A percentile compares a stretch with the other conserved stretches of the same genome.
Evolutionary conservation across 495 filamentous ascomycete genomes (phyloP).

Genomic region (Pyronema domesticum): DNA sequence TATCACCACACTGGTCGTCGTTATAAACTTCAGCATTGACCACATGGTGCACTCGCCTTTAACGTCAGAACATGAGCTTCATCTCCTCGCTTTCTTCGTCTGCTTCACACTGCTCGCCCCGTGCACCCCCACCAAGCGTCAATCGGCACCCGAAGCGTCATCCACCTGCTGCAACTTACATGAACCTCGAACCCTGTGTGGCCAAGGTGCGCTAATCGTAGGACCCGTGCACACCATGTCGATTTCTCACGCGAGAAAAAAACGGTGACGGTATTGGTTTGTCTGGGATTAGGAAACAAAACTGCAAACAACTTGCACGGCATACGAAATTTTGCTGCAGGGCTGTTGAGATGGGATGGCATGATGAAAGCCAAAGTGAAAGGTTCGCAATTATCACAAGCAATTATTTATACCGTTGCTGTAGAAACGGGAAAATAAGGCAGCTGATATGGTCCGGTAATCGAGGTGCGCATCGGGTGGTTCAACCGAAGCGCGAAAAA

Average conservation of each 20-base stretch:
- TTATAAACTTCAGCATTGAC: not conserved
- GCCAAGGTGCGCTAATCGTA: not conserved
- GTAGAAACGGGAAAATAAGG: not conserved
- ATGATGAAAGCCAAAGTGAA: too few relatives aligned
- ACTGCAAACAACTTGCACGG: not conserved
- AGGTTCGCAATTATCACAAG: not conserved
- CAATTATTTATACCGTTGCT: not conserved
- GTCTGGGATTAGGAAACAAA: not conserved
- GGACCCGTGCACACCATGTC: not conserved
- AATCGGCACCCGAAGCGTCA: not conserved
- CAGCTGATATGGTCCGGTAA: not conserved
- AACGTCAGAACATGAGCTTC: not conserved
- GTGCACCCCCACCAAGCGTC: too few relatives aligned
- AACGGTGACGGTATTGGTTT: not conserved
- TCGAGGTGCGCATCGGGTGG: not conserved
- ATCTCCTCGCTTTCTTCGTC: too few relatives aligned
- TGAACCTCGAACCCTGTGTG: not conserved
- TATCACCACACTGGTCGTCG: not conserved
- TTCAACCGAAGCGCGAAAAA: too few relatives aligned
- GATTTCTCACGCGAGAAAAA: not conserved
- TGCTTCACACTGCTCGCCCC: too few relatives aligned
- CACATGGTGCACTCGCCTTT: not conserved
- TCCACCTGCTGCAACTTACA: not conserved
- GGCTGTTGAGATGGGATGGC: too few relatives aligned
- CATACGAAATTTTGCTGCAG: too few relatives aligned